These are phyloP conservation scores for Malassezia arunalokei DNA, from an alignment of 1,284 basidiomycete species.

Conservation along the genomic window DNA sequence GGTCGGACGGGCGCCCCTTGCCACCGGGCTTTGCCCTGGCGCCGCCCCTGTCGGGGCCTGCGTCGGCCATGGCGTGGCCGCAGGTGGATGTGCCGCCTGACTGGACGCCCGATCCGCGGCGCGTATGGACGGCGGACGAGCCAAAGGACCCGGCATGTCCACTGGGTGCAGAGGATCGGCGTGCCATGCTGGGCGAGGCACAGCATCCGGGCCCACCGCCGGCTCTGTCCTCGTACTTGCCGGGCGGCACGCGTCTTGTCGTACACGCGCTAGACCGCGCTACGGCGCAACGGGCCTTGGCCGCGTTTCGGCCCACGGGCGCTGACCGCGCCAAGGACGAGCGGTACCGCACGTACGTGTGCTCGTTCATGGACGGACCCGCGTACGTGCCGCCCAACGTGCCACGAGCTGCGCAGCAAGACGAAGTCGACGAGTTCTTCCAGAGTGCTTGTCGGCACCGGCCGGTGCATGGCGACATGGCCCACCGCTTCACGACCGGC, in stretches of 20 bases:
- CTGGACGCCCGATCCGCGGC: conserved; percentile 71
- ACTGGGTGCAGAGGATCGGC: conserved; percentile 54
- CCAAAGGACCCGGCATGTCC: background rate
- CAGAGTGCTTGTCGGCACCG: conserved; percentile 80
- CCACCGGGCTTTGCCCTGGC: conserved; percentile 58
- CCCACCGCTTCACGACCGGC: conserved; percentile 63
- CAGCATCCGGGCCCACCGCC: conserved; percentile 58
- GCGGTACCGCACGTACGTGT: conserved; percentile 71
- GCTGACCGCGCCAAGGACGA: conserved; percentile 66
- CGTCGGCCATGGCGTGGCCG: conserved; percentile 55
- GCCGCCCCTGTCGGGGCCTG: conserved; percentile 57
- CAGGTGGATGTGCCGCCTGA: conserved; percentile 64
- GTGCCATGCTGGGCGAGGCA: conserved; percentile 67
- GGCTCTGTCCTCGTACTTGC: conserved; percentile 85
- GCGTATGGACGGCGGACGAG: conserved; percentile 59
- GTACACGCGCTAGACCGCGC: conserved; percentile 59
- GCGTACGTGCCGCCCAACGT: conserved; percentile 14
- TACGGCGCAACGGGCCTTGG: conserved; percentile 71
- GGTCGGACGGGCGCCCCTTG: conserved; percentile 63
- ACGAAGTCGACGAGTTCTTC: conserved; percentile 72
- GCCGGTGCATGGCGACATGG: conserved; percentile 82
- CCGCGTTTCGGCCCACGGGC: conserved; percentile 78
- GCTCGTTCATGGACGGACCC: conserved; percentile 55
- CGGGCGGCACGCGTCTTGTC: conserved; percentile 59
- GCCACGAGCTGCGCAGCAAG: conserved; percentile 55